A percentile compares a stretch with the other conserved stretches of the same genome.
phyloP scores from a whole-genome alignment of 331 rosid species.

The Dryas integrifolia region DNA sequence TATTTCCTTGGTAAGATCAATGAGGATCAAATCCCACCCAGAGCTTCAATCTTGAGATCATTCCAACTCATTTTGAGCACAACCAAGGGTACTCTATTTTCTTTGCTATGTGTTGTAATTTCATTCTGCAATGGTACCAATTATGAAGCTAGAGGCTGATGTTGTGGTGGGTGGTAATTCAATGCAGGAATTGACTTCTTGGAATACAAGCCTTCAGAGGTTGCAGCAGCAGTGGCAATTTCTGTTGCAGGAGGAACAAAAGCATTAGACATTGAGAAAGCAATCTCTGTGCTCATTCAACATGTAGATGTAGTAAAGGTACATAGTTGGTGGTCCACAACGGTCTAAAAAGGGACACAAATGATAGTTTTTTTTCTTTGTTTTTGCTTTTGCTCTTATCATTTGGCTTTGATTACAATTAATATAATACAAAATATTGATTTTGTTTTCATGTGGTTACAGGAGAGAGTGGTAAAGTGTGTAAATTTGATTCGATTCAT shows the following conservation, averaged over 20 bases:
- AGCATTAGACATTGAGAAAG: conserved; percentile 51
- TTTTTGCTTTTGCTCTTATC: conserved; percentile 23
- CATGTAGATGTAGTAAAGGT: conserved; percentile 57
- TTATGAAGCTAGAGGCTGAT: conserved; percentile 23
- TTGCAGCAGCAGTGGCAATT: conserved; percentile 89
- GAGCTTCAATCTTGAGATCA: conserved; percentile 44
- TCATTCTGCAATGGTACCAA: conserved; percentile 15
- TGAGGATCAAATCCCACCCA: conserved; percentile 42
- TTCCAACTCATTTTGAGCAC: conserved; percentile 55
- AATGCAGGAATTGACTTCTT: conserved; percentile 90
- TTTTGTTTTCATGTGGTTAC: conserved; percentile 21
- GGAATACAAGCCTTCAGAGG: conserved; percentile 90
- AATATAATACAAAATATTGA: neutral
- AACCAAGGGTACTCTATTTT: conserved; percentile 41
- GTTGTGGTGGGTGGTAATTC: conserved; percentile 46
- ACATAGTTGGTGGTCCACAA: conserved; percentile 33
- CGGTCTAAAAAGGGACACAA: conserved; percentile 16
- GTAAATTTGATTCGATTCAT: conserved; percentile 43
- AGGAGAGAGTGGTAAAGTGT: conserved; percentile 80
- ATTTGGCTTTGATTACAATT: conserved; percentile 27
- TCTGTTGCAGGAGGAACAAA: conserved; percentile 55
- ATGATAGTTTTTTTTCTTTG: conserved; percentile 29
- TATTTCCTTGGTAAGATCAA: conserved; percentile 63
- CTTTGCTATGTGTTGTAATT: conserved; percentile 5
- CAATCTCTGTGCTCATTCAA: conserved; percentile 57